A percentile compares a stretch with the other conserved stretches of the same genome.
These are phyloP conservation scores for Periconia macrospinosa DNA, from an alignment of 2,329 filamentous ascomycete species.

Conservation along the genomic window DNA sequence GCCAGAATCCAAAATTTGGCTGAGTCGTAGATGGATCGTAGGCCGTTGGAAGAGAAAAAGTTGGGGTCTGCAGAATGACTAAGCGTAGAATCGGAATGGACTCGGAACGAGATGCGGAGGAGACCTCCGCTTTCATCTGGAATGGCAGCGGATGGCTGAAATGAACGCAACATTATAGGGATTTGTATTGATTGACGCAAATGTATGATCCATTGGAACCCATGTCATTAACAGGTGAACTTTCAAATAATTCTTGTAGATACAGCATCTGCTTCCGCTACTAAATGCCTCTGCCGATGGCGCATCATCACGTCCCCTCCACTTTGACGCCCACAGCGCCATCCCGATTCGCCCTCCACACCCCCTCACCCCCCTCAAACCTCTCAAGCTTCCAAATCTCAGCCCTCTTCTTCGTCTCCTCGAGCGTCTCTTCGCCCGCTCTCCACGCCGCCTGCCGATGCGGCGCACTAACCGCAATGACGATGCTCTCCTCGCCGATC, in stretches of 20 bases:
- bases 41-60: not conserved
- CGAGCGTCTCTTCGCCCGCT: conserved; percentile 86
- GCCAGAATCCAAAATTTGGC: conserved; percentile 7
- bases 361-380: conserved; percentile 73
- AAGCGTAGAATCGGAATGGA: not conserved
- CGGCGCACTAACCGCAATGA: conserved; percentile 81
- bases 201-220: too few relatives aligned
- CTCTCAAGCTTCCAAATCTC: conserved; percentile 96
- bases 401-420: conserved; percentile 81
- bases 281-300: too few relatives aligned
- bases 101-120: not conserved
- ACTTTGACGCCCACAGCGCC: conserved; percentile 61
- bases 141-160: too few relatives aligned
- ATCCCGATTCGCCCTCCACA: conserved; percentile 89
- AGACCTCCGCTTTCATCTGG: not conserved
- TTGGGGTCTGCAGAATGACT: not conserved
- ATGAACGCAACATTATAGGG: not conserved
- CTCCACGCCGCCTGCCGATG: conserved; percentile 85
- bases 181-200: too few relatives aligned
- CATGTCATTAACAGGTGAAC: too few relatives aligned
- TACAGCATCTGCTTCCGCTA: too few relatives aligned
- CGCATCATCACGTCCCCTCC: conserved; percentile 9
- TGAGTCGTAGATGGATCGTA: conserved; percentile 12
- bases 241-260: too few relatives aligned
- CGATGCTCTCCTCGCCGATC: conserved; percentile 89